Evolutionary conservation across 2,329 filamentous ascomycete species (phyloP), one percentile per base, ranked within the genome.

Genomic region (Pseudogymnoascus sp.): DNA sequence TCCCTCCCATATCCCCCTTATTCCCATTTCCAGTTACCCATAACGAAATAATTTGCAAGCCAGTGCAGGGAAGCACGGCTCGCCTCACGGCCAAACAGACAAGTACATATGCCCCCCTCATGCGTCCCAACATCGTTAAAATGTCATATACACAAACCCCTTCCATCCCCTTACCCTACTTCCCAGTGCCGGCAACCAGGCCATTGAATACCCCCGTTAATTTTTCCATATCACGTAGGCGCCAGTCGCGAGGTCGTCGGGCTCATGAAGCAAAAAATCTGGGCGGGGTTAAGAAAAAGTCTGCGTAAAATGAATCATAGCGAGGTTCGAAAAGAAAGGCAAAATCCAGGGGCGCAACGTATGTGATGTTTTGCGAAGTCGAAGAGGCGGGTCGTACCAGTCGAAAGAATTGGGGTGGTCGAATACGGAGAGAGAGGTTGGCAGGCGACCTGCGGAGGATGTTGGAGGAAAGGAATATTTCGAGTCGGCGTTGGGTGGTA

Each of bases 301-400:
- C 42, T 46, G 42, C 42, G 42, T 46, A 23, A 46, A 46, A 25
- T 46, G 42, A 46, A 46, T 46, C 42, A 21, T 46, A 46, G 21
- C 42, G 42, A 46, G 21, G 42, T 46, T 40, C 21, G 42, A 46
- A 46, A 46, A 23, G 18, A 16, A 46, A 25, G 18, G 40, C 6
- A 12, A 14, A 44, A 44, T 23, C 25, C 34, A 40, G 42, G 31
- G 31, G 36, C n/a, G 21, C 25, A 61, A 42, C 31, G 60, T 34
- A 23, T 61, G 18, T 16, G 31, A 61, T 59, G 34, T 61, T 40
- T 44, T 63, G 64, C 62, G 66, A 44, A 64, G 59, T 60, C 63
- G 63, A 66, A 37, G 65, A 64, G 63, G 64, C 42, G 42, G 62
- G 62, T 65, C 59, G 18, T 46, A 21, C 34, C 36, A 28, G 50